These are phyloP conservation scores for Millerozyma acaciae DNA, from an alignment of 805 yeast genomes.

Conservation along the genomic window DNA sequence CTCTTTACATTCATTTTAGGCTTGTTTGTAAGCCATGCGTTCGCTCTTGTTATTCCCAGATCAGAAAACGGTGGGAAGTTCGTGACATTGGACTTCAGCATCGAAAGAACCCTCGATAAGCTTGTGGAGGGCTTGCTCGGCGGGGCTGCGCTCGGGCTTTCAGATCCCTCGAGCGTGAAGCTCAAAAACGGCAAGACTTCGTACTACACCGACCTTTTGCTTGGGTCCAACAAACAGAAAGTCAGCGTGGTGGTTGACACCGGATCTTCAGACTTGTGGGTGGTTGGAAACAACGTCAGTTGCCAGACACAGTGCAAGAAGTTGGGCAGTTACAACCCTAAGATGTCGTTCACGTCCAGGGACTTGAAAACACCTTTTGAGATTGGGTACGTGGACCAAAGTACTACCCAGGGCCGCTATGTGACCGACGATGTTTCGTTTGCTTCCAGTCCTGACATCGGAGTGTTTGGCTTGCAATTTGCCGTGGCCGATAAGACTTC, in stretches of 20 bases:
- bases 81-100: neutral
- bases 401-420: slow-evolving; percentile 12
- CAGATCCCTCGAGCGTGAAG: neutral
- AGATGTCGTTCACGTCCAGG: neutral
- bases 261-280: slow-evolving; percentile 31
- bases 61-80: neutral
- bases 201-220: slow-evolving; percentile 8
- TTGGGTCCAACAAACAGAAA: slow-evolving; percentile 22
- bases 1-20: too few relatives aligned
- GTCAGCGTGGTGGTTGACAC: slow-evolving; percentile 22
- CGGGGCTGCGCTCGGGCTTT: neutral
- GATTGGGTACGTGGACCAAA: slow-evolving; percentile 10
- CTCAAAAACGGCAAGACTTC: slow-evolving; percentile 1
- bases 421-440: slow-evolving; percentile 12
- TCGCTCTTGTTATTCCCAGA: too few relatives aligned
- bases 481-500: slow-evolving; percentile 14
- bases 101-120: neutral
- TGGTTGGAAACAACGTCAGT: slow-evolving; percentile 9
- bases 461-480: slow-evolving; percentile 13
- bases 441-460: slow-evolving; percentile 6
- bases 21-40: too few relatives aligned
- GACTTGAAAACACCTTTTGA: slow-evolving; percentile 4
- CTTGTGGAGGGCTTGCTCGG: neutral
- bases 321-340: neutral
- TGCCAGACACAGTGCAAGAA: slow-evolving; percentile 5